A percentile compares a stretch with the other conserved stretches of the same genome.
phyloP scores from a whole-genome alignment of 2,329 filamentous ascomycete genomes.

The Trichoderma pleuroti region DNA sequence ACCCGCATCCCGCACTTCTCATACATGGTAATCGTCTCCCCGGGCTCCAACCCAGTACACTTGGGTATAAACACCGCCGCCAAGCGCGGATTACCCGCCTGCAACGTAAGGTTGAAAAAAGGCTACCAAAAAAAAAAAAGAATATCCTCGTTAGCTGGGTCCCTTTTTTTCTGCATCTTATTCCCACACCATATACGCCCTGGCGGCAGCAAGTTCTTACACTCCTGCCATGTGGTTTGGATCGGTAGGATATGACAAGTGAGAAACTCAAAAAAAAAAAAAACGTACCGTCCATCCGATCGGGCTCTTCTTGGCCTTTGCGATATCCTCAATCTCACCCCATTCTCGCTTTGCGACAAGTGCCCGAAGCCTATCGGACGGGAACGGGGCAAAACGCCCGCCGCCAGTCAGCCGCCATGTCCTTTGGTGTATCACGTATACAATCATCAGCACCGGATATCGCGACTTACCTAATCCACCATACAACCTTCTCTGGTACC shows the following conservation, averaged over 20 bases:
- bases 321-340: constrained; percentile 85
- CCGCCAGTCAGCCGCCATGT: constrained; percentile 9
- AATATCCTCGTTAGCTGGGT: background rate
- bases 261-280: constrained; percentile 28
- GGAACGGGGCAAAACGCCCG: constrained; percentile 5
- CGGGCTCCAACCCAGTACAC: constrained; percentile 66
- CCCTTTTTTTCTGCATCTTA: background rate
- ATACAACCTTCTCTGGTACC: constrained; percentile 82
- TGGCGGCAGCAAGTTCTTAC: background rate
- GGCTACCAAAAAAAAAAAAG: constrained; percentile 52
- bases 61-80: constrained; percentile 84
- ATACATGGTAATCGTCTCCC: constrained; percentile 84
- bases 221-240: background rate
- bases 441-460: background rate
- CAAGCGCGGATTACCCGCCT: constrained; percentile 84
- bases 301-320: constrained; percentile 74
- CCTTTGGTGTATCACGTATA: background rate
- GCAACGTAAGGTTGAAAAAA: constrained; percentile 85
- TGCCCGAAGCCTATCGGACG: constrained; percentile 64
- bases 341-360: constrained; percentile 88
- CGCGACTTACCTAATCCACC: constrained; percentile 66
- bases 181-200: background rate
- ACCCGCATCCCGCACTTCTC: constrained; percentile 88
- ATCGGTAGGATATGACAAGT: background rate
- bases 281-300: constrained; percentile 89